phyloP scores from a whole-genome alignment of 768 basidiomycete species.

The Lactarius vividus region DNA sequence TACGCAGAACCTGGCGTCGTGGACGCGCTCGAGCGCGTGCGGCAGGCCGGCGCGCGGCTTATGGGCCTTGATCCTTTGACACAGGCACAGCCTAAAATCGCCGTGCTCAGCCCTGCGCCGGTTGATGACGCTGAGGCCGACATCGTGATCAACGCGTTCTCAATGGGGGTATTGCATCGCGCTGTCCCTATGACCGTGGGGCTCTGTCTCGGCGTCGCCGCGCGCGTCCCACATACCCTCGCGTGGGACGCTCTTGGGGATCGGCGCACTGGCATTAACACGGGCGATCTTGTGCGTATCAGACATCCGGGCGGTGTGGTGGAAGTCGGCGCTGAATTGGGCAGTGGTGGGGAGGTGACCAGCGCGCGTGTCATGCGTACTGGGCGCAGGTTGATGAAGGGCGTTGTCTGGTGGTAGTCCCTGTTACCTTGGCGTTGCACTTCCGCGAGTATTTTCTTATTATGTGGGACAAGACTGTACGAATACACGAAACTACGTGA shows the following conservation, averaged over 20 bases:
- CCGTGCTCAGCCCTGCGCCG: conserved; percentile 45
- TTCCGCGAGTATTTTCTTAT: background rate
- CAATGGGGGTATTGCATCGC: conserved; percentile 70
- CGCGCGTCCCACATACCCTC: conserved; percentile 51
- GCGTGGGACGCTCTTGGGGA: conserved; percentile 48
- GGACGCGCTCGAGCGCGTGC: conserved; percentile 49
- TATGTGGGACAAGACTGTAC: background rate
- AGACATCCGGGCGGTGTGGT: conserved; percentile 66
- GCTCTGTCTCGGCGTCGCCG: conserved; percentile 64
- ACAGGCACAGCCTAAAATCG: conserved; percentile 71
- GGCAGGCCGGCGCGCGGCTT: conserved; percentile 50
- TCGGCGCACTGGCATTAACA: conserved; percentile 10
- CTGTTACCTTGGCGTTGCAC: background rate
- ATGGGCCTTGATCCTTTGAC: conserved; percentile 66
- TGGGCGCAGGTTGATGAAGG: conserved; percentile 69
- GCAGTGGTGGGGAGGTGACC: conserved; percentile 43
- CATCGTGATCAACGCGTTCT: conserved; percentile 56
- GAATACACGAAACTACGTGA: background rate
- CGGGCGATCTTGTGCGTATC: conserved; percentile 43
- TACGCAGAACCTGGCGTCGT: conserved; percentile 28
- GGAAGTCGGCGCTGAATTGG: conserved; percentile 61
- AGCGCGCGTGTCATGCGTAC: conserved; percentile 67
- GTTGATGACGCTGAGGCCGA: conserved; percentile 40
- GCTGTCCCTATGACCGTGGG: conserved; percentile 75
- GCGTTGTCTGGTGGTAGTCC: conserved; percentile 61